phyloP scores from a whole-genome alignment of 257 asterid species.

The Solanum chmielewskii region DNA sequence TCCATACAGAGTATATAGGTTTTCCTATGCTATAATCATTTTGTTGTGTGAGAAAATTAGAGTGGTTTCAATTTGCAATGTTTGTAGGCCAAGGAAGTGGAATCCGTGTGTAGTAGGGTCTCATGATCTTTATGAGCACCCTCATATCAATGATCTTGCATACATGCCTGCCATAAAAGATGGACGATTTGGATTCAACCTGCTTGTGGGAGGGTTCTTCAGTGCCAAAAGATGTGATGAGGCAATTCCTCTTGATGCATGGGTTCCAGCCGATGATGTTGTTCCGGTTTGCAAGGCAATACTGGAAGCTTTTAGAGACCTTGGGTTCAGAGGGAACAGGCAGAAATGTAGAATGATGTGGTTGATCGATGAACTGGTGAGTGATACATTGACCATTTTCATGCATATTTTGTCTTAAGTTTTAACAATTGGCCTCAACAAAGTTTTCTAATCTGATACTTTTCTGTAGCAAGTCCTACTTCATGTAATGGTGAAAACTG shows the following conservation, averaged over 20 bases:
- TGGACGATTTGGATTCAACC: conserved; percentile 73
- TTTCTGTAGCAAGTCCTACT: background rate
- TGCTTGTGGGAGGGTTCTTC: conserved; percentile 92
- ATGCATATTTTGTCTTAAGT: background rate
- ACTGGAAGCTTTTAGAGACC: conserved; percentile 88
- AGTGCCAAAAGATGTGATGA: conserved; percentile 92
- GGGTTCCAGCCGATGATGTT: conserved; percentile 86
- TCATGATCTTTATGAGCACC: conserved; percentile 94
- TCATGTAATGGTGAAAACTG: background rate
- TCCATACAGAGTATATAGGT: background rate
- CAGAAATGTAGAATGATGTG: conserved; percentile 99
- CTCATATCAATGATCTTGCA: conserved; percentile 91
- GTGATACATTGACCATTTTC: conserved; percentile 4
- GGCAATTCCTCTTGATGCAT: conserved; percentile 93
- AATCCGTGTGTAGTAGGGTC: conserved; percentile 90
- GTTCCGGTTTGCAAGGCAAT: conserved; percentile 70
- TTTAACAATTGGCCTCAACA: background rate
- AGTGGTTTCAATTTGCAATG: background rate
- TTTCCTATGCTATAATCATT: background rate
- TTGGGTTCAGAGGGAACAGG: conserved; percentile 82
- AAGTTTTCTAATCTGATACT: background rate
- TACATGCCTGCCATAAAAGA: conserved; percentile 87
- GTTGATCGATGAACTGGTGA: conserved; percentile 94
- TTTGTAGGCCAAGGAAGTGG: conserved; percentile 96
- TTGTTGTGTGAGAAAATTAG: background rate